Percentiles rank a stretch among this genome's conserved stretches.
These are phyloP conservation scores for Sugiyamaella chiloensis DNA, from an alignment of 805 yeast genomes.

Conservation along the genomic window DNA sequence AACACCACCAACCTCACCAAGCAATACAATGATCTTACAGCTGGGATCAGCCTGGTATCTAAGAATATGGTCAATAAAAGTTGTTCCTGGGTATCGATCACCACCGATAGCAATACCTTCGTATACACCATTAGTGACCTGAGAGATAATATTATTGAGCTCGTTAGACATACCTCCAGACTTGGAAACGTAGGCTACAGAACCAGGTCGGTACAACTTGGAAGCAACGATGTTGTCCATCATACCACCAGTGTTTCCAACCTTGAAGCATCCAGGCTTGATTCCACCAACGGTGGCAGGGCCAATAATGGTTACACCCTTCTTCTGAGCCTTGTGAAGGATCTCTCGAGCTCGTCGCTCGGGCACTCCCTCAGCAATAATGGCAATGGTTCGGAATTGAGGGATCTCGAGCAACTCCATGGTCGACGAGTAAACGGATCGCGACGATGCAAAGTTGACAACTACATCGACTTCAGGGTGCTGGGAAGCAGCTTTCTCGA, in stretches of 20 bases:
- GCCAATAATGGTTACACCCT: slow-evolving; percentile 46
- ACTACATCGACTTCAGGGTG: slow-evolving; percentile 49
- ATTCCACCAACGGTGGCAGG: slow-evolving; percentile 50
- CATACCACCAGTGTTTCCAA: slow-evolving; percentile 50
- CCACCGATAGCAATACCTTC: slow-evolving; percentile 71
- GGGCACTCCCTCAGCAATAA: slow-evolving; percentile 49
- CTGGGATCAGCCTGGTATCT: slow-evolving; percentile 61
- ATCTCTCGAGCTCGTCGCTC: slow-evolving; percentile 49
- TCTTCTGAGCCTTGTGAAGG: slow-evolving; percentile 40
- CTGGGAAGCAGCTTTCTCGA: slow-evolving; percentile 39
- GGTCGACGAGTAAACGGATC: slow-evolving; percentile 46
- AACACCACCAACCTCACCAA: slow-evolving; percentile 71
- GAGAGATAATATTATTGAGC: slow-evolving; percentile 44
- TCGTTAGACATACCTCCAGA: slow-evolving; percentile 50
- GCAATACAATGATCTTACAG: slow-evolving; percentile 62
- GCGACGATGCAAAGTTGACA: slow-evolving; percentile 46
- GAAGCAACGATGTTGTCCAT: slow-evolving; percentile 49
- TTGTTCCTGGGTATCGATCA: slow-evolving; percentile 71
- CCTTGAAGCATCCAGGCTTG: slow-evolving; percentile 49
- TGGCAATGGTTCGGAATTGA: slow-evolving; percentile 45
- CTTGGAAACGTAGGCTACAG: slow-evolving; percentile 47
- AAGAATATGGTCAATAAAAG: slow-evolving; percentile 64
- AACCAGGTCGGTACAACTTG: slow-evolving; percentile 47
- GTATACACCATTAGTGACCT: slow-evolving; percentile 45
- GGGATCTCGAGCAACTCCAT: slow-evolving; percentile 47